Percentiles rank a stretch among this genome's conserved stretches.
phyloP scores from a whole-genome alignment of 164 flowering plant genomes.

The Akebia trifoliata region DNA sequence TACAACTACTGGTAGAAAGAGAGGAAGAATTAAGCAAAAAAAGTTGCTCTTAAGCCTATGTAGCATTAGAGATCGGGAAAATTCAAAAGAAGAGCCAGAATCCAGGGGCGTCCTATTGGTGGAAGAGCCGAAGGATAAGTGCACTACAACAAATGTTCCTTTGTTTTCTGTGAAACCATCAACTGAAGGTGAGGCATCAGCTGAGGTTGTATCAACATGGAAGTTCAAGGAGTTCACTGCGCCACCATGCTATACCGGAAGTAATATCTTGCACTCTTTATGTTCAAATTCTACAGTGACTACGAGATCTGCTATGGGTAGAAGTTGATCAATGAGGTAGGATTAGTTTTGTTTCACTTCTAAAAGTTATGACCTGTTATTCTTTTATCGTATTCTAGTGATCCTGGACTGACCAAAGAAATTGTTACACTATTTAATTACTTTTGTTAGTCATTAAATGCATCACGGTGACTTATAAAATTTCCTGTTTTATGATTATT shows the following conservation, averaged over 20 bases:
- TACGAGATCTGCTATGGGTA: slow-evolving; percentile 25
- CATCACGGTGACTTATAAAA: background rate
- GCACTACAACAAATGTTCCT: slow-evolving; percentile 15
- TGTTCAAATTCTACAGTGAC: slow-evolving; percentile 18
- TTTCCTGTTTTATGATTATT: background rate
- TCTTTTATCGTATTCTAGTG: background rate
- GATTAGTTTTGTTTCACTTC: slow-evolving; percentile 1
- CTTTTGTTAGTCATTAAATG: background rate
- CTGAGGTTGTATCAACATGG: slow-evolving; percentile 40
- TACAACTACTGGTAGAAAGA: slow-evolving; percentile 44
- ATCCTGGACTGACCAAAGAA: background rate
- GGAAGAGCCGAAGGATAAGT: slow-evolving; percentile 30
- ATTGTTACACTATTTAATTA: background rate
- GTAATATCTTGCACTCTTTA: slow-evolving; percentile 54
- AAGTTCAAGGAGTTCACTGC: slow-evolving; percentile 53
- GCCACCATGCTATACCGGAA: slow-evolving; percentile 45
- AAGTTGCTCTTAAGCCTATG: slow-evolving; percentile 65
- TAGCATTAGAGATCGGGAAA: slow-evolving; percentile 45
- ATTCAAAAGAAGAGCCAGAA: slow-evolving; percentile 37
- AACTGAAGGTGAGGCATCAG: slow-evolving; percentile 21
- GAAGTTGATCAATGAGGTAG: slow-evolving; percentile 42
- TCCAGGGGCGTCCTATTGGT: slow-evolving; percentile 18
- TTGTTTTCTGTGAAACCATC: slow-evolving; percentile 36
- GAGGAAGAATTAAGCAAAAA: slow-evolving; percentile 66
- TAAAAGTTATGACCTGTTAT: background rate